These are phyloP conservation scores for Chenopodium quinoa DNA, from an alignment of 148 eudicot genomes.

Conservation along the genomic window DNA sequence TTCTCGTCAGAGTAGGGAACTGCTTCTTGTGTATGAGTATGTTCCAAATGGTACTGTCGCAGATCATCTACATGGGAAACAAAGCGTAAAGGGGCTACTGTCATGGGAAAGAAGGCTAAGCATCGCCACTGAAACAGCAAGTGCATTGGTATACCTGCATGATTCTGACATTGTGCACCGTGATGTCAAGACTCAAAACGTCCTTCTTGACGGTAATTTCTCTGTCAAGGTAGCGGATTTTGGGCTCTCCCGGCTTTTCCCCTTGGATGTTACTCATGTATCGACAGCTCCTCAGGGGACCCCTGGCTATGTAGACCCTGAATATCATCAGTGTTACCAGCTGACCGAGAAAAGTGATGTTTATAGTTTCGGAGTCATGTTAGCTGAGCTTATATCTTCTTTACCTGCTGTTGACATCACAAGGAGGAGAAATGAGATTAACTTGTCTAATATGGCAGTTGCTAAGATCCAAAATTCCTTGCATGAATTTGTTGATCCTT, in stretches of 20 bases:
- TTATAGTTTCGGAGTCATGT: conserved; percentile 40
- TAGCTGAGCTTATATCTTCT: conserved; percentile 42
- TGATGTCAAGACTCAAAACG: conserved; percentile 59
- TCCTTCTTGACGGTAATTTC: conserved; percentile 51
- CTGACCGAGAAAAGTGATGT: conserved; percentile 43
- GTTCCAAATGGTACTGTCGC: conserved; percentile 75
- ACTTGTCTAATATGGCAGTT: conserved; percentile 29
- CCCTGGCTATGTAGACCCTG: conserved; percentile 49
- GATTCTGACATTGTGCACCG: conserved; percentile 55
- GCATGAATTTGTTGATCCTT: conserved; percentile 40
- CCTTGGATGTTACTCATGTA: conserved; percentile 37
- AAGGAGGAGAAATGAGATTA: conserved; percentile 35
- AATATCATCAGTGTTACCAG: conserved; percentile 44
- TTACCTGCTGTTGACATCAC: conserved; percentile 45
- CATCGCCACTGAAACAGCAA: conserved; percentile 56
- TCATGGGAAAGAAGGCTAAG: conserved; percentile 46
- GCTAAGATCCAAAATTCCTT: conserved; percentile 30
- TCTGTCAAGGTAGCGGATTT: conserved; percentile 45
- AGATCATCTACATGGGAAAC: conserved; percentile 62
- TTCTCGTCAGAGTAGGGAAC: conserved; percentile 45
- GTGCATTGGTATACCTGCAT: conserved; percentile 57
- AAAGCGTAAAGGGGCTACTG: conserved; percentile 13
- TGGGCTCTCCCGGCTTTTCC: conserved; percentile 42
- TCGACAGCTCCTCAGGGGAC: conserved; percentile 53
- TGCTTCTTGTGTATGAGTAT: conserved; percentile 75